Evolutionary conservation across 1,284 basidiomycete genomes (phyloP).

Genomic region (Albatrellus sp.): DNA sequence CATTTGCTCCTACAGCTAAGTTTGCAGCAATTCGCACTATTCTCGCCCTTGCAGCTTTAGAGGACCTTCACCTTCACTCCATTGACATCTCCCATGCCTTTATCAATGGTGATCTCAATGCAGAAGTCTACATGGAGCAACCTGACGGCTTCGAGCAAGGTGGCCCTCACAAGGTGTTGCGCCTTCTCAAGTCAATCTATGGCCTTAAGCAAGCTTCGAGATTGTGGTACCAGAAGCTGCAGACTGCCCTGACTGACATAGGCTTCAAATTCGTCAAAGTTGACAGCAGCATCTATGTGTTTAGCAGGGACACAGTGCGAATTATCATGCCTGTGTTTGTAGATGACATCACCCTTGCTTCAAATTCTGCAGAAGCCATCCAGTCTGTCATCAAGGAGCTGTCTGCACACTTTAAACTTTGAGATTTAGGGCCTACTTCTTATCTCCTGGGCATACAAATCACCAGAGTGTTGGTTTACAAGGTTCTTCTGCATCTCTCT

Average conservation of each 20-base stretch:
- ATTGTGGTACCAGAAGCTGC: neutral
- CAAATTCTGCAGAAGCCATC: conserved; percentile 10
- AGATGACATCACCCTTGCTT: conserved; percentile 19
- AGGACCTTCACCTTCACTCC: neutral
- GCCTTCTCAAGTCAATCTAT: neutral
- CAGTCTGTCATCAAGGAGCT: conserved; percentile 15
- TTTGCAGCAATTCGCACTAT: neutral
- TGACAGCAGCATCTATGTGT: conserved; percentile 12
- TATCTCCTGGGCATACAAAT: no score
- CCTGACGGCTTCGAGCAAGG: neutral
- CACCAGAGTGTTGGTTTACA: no score
- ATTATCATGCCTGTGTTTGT: conserved; percentile 19
- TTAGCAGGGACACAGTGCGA: conserved; percentile 8
- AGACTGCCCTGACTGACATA: no score
- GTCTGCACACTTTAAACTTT: conserved; percentile 16
- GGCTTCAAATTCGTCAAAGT: conserved; percentile 15
- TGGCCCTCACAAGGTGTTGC: neutral
- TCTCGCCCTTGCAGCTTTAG: neutral
- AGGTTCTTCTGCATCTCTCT: no score
- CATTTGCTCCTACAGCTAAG: neutral
- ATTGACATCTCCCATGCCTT: no score
- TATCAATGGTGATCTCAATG: neutral
- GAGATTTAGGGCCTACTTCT: conserved; percentile 18
- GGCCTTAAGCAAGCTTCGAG: neutral
- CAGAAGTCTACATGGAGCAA: neutral